Percentiles rank a stretch among this genome's conserved stretches.
Conservation (phyloP, 2,329 filamentous ascomycete species). For the Fusarium chaquense region DNA sequence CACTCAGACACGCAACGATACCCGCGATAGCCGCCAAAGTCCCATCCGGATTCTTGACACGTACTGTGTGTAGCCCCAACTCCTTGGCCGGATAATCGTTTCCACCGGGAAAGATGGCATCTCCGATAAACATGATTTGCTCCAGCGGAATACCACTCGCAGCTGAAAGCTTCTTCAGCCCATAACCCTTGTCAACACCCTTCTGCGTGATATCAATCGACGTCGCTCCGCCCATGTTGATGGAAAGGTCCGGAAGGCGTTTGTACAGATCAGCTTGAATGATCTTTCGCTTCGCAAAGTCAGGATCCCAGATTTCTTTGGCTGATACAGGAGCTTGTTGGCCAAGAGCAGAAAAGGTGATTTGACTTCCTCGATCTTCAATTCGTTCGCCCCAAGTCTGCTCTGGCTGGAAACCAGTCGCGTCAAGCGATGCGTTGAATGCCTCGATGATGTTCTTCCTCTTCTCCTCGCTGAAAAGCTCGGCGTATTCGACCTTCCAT, state of each 20-base stretch:
- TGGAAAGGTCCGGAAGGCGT: constrained; percentile 17
- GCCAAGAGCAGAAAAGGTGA: constrained; percentile 19
- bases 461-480: constrained; percentile 21
- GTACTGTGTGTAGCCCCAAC: constrained; percentile 17
- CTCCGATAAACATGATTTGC: constrained; percentile 26
- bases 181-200: constrained; percentile 24
- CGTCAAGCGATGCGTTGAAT: constrained; percentile 18
- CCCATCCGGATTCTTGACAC: constrained; percentile 24
- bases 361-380: constrained; percentile 22
- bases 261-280: constrained; percentile 22
- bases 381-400: constrained; percentile 27
- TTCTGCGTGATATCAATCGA: constrained; percentile 27
- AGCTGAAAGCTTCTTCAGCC: constrained; percentile 16
- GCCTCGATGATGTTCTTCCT: constrained; percentile 21
- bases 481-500: constrained; percentile 23
- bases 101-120: constrained; percentile 23
- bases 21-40: constrained; percentile 21
- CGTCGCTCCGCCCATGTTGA: constrained; percentile 25
- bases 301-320: constrained; percentile 21
- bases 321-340: constrained; percentile 17
- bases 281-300: constrained; percentile 23
- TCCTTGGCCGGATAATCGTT: constrained; percentile 28
- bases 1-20: constrained; percentile 21
- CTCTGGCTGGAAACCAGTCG: constrained; percentile 18
- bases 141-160: constrained; percentile 13